Evolutionary conservation across 495 filamentous ascomycete genomes (phyloP).

Genomic region (Cercophora newfieldiana): DNA sequence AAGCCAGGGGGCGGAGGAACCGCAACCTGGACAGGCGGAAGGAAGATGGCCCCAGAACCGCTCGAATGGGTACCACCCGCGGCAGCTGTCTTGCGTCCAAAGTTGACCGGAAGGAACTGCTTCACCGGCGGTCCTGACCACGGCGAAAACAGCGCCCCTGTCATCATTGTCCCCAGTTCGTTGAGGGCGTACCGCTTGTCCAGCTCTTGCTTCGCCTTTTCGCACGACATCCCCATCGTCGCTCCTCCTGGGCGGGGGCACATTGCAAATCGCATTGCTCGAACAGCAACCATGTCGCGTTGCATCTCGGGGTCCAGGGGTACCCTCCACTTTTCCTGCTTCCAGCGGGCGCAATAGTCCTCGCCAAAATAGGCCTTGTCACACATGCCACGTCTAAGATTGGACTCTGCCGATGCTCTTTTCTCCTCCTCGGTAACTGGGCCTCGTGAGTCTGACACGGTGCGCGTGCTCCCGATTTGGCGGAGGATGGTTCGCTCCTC

Average conservation of each 20-base stretch:
- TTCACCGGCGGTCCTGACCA: not conserved
- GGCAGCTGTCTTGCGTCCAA: not conserved
- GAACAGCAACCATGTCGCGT: not conserved
- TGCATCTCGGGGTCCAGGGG: not conserved
- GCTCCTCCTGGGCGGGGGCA: not conserved
- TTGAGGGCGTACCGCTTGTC: not conserved
- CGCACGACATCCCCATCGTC: not conserved
- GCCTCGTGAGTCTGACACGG: not conserved
- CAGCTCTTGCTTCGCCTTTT: not conserved
- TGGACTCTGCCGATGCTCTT: not conserved
- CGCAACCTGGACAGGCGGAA: not conserved
- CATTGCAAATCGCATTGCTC: not conserved
- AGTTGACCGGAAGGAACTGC: not conserved
- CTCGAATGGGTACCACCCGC: not conserved
- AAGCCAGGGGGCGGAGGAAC: not conserved
- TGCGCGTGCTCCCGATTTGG: not conserved
- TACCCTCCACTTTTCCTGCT: not conserved
- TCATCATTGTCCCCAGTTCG: not conserved
- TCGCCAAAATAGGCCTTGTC: not conserved
- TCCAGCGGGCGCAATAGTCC: not conserved
- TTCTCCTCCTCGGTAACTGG: not conserved
- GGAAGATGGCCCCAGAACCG: not conserved
- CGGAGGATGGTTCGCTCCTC: not conserved
- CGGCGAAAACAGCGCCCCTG: not conserved
- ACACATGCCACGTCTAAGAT: not conserved